Conservation (phyloP, 441 rosid species). For the Eutrema salsugineum region DNA sequence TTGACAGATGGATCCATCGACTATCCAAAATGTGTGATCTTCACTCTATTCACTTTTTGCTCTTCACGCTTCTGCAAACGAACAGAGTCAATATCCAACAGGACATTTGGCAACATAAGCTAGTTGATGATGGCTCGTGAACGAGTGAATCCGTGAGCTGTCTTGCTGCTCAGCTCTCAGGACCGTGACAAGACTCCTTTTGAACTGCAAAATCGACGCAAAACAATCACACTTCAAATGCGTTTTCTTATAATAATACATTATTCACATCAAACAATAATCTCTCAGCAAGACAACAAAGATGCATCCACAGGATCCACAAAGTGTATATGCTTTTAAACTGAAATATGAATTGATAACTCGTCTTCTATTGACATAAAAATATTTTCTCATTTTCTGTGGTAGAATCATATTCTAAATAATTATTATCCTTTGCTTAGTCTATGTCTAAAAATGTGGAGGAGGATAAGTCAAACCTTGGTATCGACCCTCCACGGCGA, state of each 20-base stretch:
- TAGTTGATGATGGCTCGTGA: not conserved
- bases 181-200: slow-evolving; percentile 81
- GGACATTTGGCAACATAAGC: not conserved
- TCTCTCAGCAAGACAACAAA: not conserved
- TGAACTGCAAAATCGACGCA: slow-evolving; percentile 49
- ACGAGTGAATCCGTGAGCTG: not conserved
- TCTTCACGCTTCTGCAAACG: not conserved
- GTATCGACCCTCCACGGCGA: slow-evolving; percentile 82
- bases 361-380: not conserved
- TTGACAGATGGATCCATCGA: not conserved
- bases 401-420: not conserved
- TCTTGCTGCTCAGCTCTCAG: slow-evolving; percentile 30
- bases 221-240: not conserved
- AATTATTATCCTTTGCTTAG: not conserved
- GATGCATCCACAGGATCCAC: not conserved
- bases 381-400: not conserved
- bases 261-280: not conserved
- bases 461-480: slow-evolving; percentile 52
- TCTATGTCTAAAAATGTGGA: not conserved
- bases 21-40: not conserved
- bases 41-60: not conserved
- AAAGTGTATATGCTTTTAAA: not conserved
- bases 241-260: not conserved
- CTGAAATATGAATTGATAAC: not conserved
- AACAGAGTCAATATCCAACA: not conserved